These are phyloP conservation scores for Tephrocybe sp. DNA, from an alignment of 768 basidiomycete species.

Conservation along the genomic window DNA sequence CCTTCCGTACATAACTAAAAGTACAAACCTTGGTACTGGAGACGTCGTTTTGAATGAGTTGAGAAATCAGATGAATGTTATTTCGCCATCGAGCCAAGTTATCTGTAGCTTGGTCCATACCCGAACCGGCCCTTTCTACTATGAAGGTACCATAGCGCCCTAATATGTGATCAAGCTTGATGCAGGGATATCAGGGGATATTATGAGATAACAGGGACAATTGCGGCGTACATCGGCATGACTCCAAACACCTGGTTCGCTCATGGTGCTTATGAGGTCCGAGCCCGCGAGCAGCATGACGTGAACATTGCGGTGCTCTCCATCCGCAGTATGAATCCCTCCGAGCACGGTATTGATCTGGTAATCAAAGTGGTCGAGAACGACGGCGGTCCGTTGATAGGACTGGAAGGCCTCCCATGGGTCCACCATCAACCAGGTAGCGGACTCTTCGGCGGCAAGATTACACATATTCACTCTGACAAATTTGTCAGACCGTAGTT, in stretches of 20 bases:
- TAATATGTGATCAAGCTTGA: slow-evolving; percentile 91
- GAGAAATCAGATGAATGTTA: slow-evolving; percentile 90
- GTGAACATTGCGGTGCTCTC: slow-evolving; percentile 72
- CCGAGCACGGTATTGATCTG: slow-evolving; percentile 87
- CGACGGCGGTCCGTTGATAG: slow-evolving; percentile 95
- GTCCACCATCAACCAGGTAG: slow-evolving; percentile 96
- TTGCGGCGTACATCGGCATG: slow-evolving; percentile 78
- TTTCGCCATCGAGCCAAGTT: slow-evolving; percentile 72
- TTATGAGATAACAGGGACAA: slow-evolving; percentile 13
- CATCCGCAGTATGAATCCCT: slow-evolving; percentile 73
- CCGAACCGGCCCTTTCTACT: slow-evolving; percentile 92
- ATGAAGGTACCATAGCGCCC: slow-evolving; percentile 94
- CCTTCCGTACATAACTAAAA: neutral
- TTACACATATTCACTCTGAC: slow-evolving; percentile 84
- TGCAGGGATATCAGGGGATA: slow-evolving; percentile 10
- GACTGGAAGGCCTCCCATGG: slow-evolving; percentile 95
- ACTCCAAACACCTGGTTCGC: slow-evolving; percentile 97
- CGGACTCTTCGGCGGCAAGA: slow-evolving; percentile 87
- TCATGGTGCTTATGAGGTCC: slow-evolving; percentile 97
- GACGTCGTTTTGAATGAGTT: slow-evolving; percentile 96
- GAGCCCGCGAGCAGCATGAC: slow-evolving; percentile 98
- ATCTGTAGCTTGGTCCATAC: slow-evolving; percentile 82
- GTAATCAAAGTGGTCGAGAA: slow-evolving; percentile 95
- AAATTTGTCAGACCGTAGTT: slow-evolving; percentile 12
- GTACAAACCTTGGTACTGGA: slow-evolving; percentile 82